Evolutionary conservation across 1,139 yeast genomes (phyloP), one percentile per base, ranked within the genome.

Genomic region (Nakaseomyces sp.): DNA sequence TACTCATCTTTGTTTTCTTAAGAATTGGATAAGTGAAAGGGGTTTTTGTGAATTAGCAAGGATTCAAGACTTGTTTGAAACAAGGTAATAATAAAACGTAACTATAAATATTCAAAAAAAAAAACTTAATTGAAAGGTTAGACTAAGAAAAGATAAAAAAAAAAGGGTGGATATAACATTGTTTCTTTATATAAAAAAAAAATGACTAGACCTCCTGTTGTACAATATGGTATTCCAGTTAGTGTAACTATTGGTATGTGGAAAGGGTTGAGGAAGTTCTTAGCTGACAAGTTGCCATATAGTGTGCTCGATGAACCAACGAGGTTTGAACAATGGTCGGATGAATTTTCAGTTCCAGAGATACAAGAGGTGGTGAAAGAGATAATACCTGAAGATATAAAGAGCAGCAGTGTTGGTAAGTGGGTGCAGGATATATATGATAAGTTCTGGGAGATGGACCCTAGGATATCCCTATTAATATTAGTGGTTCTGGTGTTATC

Each of bases 121-220:
- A n/a, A n/a, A n/a, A n/a, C n/a, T n/a, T n/a, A n/a, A n/a, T n/a
- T n/a, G n/a, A n/a, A n/a, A n/a, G n/a, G n/a, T n/a, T n/a, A 22
- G 24, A 22, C 9, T 7, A 9, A 7, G 24, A 22, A 22, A 22
- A 22, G 6, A 22, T 22, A 22, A 22, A 22, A 22, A 22, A 22
- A 22, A 22, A 22, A 9, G 24, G 24, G n/a, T n/a, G n/a, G n/a
- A n/a, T n/a, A n/a, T n/a, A n/a, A n/a, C n/a, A n/a, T n/a, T n/a
- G n/a, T n/a, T n/a, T n/a, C n/a, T n/a, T n/a, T n/a, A n/a, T n/a
- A n/a, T n/a, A 26, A 30, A 30, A 15, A 30, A 18, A 32, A 17
- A 19, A 35, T 35, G 38, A 15, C 38, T n/a, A 35, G 18, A 35
- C 38, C 38, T 20, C 38, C 26, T n/a, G 38, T 35, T 35, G 20